Evolutionary conservation across 2,329 filamentous ascomycete species (phyloP).

Genomic region (Exophiala phaeomuriformis): DNA sequence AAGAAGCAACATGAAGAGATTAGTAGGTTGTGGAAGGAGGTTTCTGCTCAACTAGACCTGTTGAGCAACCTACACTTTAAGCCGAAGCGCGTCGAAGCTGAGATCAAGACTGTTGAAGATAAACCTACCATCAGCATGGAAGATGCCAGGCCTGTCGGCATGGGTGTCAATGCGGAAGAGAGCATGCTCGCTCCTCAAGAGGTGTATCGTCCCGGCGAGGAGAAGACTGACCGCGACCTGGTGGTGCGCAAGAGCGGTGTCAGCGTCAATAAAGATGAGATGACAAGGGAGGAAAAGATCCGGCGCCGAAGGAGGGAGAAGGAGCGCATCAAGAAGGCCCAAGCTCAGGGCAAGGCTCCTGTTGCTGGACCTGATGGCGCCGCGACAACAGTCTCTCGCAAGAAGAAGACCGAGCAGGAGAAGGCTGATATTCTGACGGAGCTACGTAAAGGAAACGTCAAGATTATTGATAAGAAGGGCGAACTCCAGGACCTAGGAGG

Average conservation of each 20-base stretch:
- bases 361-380: slow-evolving; percentile 36
- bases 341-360: slow-evolving; percentile 42
- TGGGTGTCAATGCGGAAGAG: slow-evolving; percentile 57
- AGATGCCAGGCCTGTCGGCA: slow-evolving; percentile 80
- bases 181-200: slow-evolving; percentile 89
- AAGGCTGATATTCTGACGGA: slow-evolving; percentile 55
- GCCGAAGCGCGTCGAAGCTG: slow-evolving; percentile 74
- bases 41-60: slow-evolving; percentile 73
- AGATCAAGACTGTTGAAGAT: slow-evolving; percentile 79
- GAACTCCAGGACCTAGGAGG: slow-evolving; percentile 78
- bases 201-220: slow-evolving; percentile 74
- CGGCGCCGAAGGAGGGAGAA: slow-evolving; percentile 72
- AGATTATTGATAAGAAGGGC: slow-evolving; percentile 84
- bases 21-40: slow-evolving; percentile 70
- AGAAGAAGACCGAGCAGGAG: slow-evolving; percentile 32
- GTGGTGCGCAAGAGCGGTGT: slow-evolving; percentile 19
- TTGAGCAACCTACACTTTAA: slow-evolving; percentile 94
- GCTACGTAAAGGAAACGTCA: slow-evolving; percentile 78
- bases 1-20: slow-evolving; percentile 78
- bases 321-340: slow-evolving; percentile 66
- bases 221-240: slow-evolving; percentile 28
- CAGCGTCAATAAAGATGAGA: slow-evolving; percentile 74
- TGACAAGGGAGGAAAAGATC: slow-evolving; percentile 78
- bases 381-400: slow-evolving; percentile 27
- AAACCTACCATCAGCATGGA: slow-evolving; percentile 91